A percentile compares a stretch with the other conserved stretches of the same genome.
phyloP scores from a whole-genome alignment of 495 filamentous ascomycete genomes.

The Xylaria intraflava region DNA sequence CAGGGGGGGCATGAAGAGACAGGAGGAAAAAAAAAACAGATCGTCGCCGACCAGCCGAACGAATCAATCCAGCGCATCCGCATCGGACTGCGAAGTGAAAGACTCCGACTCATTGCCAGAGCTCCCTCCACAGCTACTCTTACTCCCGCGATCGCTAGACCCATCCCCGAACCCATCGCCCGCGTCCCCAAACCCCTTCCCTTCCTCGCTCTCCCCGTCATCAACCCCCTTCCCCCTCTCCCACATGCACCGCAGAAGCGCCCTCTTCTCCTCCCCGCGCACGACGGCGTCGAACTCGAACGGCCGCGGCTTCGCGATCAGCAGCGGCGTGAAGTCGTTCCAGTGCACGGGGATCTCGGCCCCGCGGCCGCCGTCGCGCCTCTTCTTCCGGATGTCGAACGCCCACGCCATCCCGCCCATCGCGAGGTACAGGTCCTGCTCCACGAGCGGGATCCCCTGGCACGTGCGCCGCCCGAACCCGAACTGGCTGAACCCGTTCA shows the following conservation, averaged over 20 bases:
- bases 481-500: constrained; percentile 50
- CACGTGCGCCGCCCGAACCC: constrained; percentile 57
- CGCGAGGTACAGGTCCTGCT: constrained; percentile 49
- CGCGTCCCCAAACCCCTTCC: not conserved
- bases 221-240: constrained; percentile 26
- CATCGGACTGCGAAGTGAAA: not conserved
- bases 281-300: constrained; percentile 43
- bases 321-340: constrained; percentile 45
- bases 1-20: no score
- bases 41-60: no score
- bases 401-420: constrained; percentile 57
- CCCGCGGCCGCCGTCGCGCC: constrained; percentile 29
- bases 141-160: constrained; percentile 4
- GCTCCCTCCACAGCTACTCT: not conserved
- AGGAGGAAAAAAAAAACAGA: no score
- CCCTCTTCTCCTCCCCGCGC: constrained; percentile 27
- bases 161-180: not conserved
- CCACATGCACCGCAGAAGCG: constrained; percentile 29
- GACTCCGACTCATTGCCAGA: not conserved
- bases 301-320: constrained; percentile 46
- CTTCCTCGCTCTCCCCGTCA: not conserved
- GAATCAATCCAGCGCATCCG: no score
- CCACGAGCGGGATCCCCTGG: constrained; percentile 50
- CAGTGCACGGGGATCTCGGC: constrained; percentile 38
- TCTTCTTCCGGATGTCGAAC: constrained; percentile 44